Base-by-base conservation (phyloP, 352 stramenopile species). In the Pythium vanterpoolii region DNA sequence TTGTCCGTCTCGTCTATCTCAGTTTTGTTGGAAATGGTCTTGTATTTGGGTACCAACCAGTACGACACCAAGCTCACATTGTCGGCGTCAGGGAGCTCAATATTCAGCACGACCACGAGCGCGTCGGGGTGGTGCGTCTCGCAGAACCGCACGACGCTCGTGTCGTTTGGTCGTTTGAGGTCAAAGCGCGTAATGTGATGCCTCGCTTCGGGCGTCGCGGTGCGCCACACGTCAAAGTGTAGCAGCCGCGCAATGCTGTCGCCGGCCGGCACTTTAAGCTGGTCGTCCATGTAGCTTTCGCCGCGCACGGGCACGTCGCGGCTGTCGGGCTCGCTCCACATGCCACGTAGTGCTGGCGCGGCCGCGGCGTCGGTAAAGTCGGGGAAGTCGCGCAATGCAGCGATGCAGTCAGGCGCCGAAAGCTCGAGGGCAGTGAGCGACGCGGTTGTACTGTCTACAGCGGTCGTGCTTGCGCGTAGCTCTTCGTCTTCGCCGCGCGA, bases 61-160 rank as follows among this genome's bases (percentile, higher is more conserved):
- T 95, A 95, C 24, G 75, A 68, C 47, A 95, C 87, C 14, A 93
- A 60, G 60, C 74, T 83, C 46, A 89, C 67, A 56, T 89, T 86
- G 14, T 86, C 74, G 0, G 73, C 60, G 28, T 87, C 89, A 1
- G 87, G 88, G 10, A 96, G 62, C 62, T 90, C 71, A 27, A 96
- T 76, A 62, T 95, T 95, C 50, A 96, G 66, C n/a, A 95, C 66
- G 59, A 96, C 94, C 26, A 96, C 73, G 33, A 88, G 84, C 49
- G 80, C 76, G 48, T 83, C 64, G 0, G 73, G 69, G 55, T 77
- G 74, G n/a, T 77, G 64, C 8, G 74, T 49, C 3, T 50, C 53
- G 31, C 76, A 88, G 45, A 76, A 77, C 19, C 53, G 64, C 28
- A 89, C 48, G 28, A 93, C 71, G 54, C 80, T 88, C 23, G 76